Percentiles rank a stretch among this genome's conserved stretches.
Conservation (phyloP, 2,329 filamentous ascomycete genomes). For the Plectosphaerella cucumerina region DNA sequence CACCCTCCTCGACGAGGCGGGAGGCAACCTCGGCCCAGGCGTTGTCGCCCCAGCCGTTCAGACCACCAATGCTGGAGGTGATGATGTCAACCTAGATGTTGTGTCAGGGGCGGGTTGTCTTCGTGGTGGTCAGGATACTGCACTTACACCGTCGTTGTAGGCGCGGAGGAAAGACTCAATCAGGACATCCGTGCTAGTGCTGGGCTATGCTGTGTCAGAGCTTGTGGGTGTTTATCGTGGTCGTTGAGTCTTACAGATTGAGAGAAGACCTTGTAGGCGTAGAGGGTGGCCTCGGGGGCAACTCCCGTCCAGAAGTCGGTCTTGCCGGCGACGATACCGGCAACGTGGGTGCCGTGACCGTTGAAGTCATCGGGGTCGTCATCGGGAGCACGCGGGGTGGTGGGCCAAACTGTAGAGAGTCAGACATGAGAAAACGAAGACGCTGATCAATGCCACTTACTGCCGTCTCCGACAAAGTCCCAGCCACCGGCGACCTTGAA, state of each 20-base stretch:
- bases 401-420: constrained; percentile 4
- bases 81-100: constrained; percentile 30
- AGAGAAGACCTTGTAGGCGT: constrained; percentile 23
- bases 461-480: constrained; percentile 19
- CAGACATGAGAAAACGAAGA: neutral
- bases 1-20: constrained; percentile 37
- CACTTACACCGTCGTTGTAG: constrained; percentile 24
- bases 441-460: neutral
- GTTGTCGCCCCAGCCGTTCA: constrained; percentile 34
- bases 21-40: constrained; percentile 37
- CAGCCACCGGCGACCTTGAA: constrained; percentile 16
- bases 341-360: constrained; percentile 24
- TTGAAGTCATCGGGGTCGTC: constrained; percentile 19
- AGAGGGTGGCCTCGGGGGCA: constrained; percentile 21
- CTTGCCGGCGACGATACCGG: constrained; percentile 24
- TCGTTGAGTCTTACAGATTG: neutral
- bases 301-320: constrained; percentile 15
- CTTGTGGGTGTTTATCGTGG: neutral
- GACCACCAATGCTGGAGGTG: constrained; percentile 32
- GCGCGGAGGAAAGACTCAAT: constrained; percentile 30
- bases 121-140: no score
- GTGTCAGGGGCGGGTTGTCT: no score
- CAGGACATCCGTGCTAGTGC: constrained; percentile 7
- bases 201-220: neutral
- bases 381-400: constrained; percentile 23